Evolutionary conservation across 306 rosid species (phyloP).

Genomic region (Vigna nakashimae): DNA sequence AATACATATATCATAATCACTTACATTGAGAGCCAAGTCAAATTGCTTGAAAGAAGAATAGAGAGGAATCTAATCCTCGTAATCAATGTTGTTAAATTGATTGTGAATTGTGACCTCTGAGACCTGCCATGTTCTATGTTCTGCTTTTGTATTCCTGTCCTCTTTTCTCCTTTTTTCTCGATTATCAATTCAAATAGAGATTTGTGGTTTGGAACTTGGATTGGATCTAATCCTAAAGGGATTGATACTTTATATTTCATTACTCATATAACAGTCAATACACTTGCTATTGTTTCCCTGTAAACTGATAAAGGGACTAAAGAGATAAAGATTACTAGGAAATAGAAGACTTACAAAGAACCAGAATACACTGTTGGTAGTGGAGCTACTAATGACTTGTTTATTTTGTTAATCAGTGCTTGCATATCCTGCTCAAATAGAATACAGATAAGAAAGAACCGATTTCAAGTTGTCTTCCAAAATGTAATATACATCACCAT

Average conservation of each 20-base stretch:
- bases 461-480: constrained; percentile 4
- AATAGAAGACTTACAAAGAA: constrained; percentile 72
- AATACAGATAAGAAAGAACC: constrained; percentile 21
- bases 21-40: background rate
- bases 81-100: background rate
- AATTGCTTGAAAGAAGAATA: background rate
- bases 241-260: background rate
- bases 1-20: background rate
- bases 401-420: constrained; percentile 89
- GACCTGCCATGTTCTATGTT: background rate
- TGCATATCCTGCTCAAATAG: constrained; percentile 87
- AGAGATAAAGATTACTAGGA: constrained; percentile 34
- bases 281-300: background rate
- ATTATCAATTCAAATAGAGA: background rate
- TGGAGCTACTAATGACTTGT: constrained; percentile 96
- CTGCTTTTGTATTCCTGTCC: background rate
- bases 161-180: background rate
- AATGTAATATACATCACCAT: constrained; percentile 23
- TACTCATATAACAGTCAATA: background rate
- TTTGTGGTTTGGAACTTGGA: background rate
- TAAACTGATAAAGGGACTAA: background rate
- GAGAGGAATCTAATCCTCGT: background rate
- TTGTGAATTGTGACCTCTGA: background rate
- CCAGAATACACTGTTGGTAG: constrained; percentile 88
- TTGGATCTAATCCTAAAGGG: background rate